phyloP scores from a whole-genome alignment of 305 asterid species.

The Euphrasia arctica region DNA sequence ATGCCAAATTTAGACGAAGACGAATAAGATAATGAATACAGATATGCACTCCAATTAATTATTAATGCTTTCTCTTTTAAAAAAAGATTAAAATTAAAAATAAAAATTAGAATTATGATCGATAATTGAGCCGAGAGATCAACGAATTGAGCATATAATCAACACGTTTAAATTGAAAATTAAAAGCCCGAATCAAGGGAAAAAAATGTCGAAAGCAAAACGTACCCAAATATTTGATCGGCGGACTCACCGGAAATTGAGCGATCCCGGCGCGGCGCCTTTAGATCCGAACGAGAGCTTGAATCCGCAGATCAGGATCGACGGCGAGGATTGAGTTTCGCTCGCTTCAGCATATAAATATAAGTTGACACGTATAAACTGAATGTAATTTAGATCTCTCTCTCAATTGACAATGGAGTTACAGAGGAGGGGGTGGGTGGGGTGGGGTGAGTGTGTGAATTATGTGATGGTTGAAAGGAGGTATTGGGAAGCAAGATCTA shows the following conservation, averaged over 20 bases:
- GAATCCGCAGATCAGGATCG: constrained; percentile 29
- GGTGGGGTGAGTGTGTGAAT: constrained; percentile 14
- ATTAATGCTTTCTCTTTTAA: too few relatives aligned
- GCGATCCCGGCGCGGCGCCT: constrained; percentile 30
- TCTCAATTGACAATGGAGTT: constrained; percentile 10
- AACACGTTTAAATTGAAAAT: neutral
- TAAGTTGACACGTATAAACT: neutral
- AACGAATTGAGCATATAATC: too few relatives aligned
- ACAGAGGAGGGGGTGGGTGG: too few relatives aligned
- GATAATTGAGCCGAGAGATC: neutral
- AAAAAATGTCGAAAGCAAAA: neutral
- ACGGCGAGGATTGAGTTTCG: constrained; percentile 30
- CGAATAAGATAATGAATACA: too few relatives aligned
- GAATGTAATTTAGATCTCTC: constrained; percentile 19
- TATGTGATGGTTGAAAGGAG: constrained; percentile 10
- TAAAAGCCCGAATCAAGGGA: too few relatives aligned
- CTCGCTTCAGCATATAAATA: constrained; percentile 3
- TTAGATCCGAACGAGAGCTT: constrained; percentile 37
- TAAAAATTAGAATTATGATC: neutral
- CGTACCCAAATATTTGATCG: too few relatives aligned
- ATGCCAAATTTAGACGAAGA: too few relatives aligned
- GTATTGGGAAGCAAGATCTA: constrained; percentile 30
- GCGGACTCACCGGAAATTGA: constrained; percentile 35
- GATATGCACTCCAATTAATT: too few relatives aligned
- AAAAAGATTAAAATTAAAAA: neutral